Evolutionary conservation across 2,329 filamentous ascomycete species (phyloP), one percentile per base, ranked within the genome.

Genomic region (Clarireedia monteithiana): DNA sequence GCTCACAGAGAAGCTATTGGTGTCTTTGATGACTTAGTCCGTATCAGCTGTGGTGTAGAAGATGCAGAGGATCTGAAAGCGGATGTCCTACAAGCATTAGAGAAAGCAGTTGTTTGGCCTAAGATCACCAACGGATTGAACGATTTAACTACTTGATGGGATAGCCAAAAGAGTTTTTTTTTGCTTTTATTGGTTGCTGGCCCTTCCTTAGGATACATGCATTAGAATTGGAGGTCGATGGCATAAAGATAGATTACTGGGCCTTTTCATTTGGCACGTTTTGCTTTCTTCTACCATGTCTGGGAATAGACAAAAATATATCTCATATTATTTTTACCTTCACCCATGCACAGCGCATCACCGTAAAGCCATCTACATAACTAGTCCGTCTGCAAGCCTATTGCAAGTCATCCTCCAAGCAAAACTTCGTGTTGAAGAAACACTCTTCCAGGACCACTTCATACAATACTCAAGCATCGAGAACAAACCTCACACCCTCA

Each of bases 21-120:
- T 59, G 91, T 99, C 34, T 97, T 85, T 68, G 94, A 99, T 69
- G 94, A 99, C 71, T 80, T 99, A 6, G 89, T 99, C 30, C 82
- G 94, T 62, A 78, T 99, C 59, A 95, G 90, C 78, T 96, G 91
- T 70, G 94, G 94, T 67, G 84, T 99, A 55, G 94, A 99, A 75
- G 94, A 99, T 68, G 82, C 83, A 6, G 84, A 85, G 59, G 94
- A 99, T 72, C 77, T 99, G 59, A 85, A 84, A 66, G 80, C 78
- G 42, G 94, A 99, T 75, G 84, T 95, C 15, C 71, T 91, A 62
- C 86, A 88, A 71, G 94, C 94, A 4, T 74, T 97, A 44, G 86
- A 94, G 72, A 83, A 80, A 72, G 89, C 89, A 1, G 82, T 89
- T 42, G 76, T 64, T 14, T 63, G 53, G 60, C 66, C 67, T 40